These are phyloP conservation scores for Elsinoe australis DNA, from an alignment of 2,329 filamentous ascomycete species.

Conservation along the genomic window DNA sequence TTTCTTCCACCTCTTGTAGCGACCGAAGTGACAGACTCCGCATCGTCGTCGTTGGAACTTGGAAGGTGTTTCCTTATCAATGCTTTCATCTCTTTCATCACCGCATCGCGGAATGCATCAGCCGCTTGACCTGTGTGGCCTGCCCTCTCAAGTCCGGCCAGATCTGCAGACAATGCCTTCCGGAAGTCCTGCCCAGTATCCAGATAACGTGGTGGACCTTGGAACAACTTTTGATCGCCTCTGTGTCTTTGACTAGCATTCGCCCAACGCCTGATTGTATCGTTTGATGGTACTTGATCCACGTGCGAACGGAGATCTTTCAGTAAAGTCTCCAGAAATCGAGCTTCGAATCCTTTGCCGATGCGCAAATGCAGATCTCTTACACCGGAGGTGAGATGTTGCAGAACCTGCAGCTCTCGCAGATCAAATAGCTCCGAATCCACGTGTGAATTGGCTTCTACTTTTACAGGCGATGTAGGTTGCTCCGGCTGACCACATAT, in stretches of 20 bases:
- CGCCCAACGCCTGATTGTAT: conserved; percentile 80
- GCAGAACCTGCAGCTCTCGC: conserved; percentile 66
- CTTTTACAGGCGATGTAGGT: conserved; percentile 21
- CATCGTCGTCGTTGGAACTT: conserved; percentile 89
- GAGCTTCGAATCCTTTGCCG: conserved; percentile 75
- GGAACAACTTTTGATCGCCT: conserved; percentile 57
- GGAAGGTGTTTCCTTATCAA: conserved; percentile 79
- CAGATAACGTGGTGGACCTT: conserved; percentile 70
- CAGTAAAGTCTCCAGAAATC: conserved; percentile 70
- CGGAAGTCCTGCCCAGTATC: conserved; percentile 64
- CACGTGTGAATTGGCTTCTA: conserved; percentile 20
- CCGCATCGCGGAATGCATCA: conserved; percentile 72
- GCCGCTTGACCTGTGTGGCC: conserved; percentile 74
- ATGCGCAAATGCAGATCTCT: conserved; percentile 68
- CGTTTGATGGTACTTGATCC: conserved; percentile 59
- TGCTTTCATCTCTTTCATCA: conserved; percentile 76
- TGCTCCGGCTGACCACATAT: conserved; percentile 59
- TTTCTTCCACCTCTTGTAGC: conserved; percentile 67
- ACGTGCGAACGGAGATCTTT: conserved; percentile 75
- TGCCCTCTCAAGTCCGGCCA: conserved; percentile 74
- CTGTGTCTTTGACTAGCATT: conserved; percentile 65
- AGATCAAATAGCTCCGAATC: conserved; percentile 54
- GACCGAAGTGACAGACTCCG: conserved; percentile 54
- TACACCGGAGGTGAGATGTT: conserved; percentile 71
- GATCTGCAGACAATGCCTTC: conserved; percentile 58